Base-by-base conservation (phyloP, 2,329 filamentous ascomycete species). In the Calonectria montana region DNA sequence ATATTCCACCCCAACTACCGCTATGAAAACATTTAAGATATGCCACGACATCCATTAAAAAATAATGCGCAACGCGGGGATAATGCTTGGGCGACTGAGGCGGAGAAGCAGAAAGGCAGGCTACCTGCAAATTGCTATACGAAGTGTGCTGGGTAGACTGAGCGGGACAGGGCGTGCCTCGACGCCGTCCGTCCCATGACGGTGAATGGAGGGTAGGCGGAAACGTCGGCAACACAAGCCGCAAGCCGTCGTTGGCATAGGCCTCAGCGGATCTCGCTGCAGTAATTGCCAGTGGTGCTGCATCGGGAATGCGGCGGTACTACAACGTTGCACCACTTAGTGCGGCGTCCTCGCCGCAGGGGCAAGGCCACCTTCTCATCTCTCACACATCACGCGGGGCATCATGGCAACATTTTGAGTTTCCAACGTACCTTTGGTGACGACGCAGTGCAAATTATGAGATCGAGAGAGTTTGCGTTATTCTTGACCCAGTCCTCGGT, bases 391-490 rank as follows among this genome's bases (percentile, higher is more conserved):
- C 35, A 50, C 21, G 13, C 53, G 25, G 37, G 59, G 6, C 18
- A 2, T 16, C 25, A 23, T 64, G 18, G 25, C 41, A 53, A 55
- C 18, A 3, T 27, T n/a, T 57, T 25, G 25, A n/a, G 29, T 23
- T 59, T 2, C 12, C 29, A 23, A 29, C 73, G 29, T 67, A 77
- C 75, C 68, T 78, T 79, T 1, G 86, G 83, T 65, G 87, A 90
- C 78, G 91, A 92, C 68, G 92, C 92, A 3, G 90, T 92, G 85
- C 91, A 93, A 83, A 95, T 82, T 79, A 95, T 93, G 61, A 95
- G 86, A 83, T 95, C 93, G 74, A 95, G 93, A 0, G 88, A 89
- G 80, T 88, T 86, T 71, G 81, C 77, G 75, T 91, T 86, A 43
- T 84, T 83, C 74, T 83, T 82, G 59, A 87, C 86, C 89, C 90